These are phyloP conservation scores for Corchorus capsularis DNA, from an alignment of 345 rosid genomes.

Conservation along the genomic window DNA sequence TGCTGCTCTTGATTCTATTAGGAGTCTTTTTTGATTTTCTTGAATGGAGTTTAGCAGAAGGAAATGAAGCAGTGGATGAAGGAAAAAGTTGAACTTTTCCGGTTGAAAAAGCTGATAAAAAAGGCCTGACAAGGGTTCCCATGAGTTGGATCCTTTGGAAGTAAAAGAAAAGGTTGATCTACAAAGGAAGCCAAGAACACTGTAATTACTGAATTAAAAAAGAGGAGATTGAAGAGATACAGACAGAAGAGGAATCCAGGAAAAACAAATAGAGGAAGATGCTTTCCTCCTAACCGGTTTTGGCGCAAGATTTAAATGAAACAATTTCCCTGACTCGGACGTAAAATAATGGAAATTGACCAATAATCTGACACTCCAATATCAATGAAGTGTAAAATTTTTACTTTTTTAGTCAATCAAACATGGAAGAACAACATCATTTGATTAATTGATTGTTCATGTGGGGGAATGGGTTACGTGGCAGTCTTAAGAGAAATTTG, in stretches of 20 bases:
- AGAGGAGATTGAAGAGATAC: not conserved
- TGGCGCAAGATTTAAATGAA: constrained; percentile 22
- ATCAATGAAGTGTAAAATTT: not conserved
- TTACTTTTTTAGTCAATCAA: not conserved
- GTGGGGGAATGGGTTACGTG: not conserved
- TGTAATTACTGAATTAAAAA: not conserved
- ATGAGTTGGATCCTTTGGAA: constrained; percentile 19
- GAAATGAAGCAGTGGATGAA: not conserved
- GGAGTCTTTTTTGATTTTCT: constrained; percentile 6
- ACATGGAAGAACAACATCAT: too few species aligned
- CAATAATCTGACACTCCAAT: not conserved
- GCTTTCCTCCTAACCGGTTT: constrained; percentile 2
- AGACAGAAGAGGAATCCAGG: constrained; percentile 16
- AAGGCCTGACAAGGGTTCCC: constrained; percentile 33
- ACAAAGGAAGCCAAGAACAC: not conserved
- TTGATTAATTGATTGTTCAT: not conserved
- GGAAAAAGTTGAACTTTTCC: not conserved
- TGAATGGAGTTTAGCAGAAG: constrained; percentile 17
- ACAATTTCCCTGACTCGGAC: not conserved
- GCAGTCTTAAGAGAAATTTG: not conserved
- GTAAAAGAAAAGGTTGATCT: not conserved
- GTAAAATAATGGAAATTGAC: constrained; percentile 1
- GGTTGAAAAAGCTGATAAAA: constrained; percentile 28
- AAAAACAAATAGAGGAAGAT: constrained; percentile 1
- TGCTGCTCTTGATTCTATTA: constrained; percentile 35